Percentiles rank a stretch among this genome's conserved stretches.
Conservation (phyloP, 2,329 filamentous ascomycete species). For the Tolypocladium tropicale region DNA sequence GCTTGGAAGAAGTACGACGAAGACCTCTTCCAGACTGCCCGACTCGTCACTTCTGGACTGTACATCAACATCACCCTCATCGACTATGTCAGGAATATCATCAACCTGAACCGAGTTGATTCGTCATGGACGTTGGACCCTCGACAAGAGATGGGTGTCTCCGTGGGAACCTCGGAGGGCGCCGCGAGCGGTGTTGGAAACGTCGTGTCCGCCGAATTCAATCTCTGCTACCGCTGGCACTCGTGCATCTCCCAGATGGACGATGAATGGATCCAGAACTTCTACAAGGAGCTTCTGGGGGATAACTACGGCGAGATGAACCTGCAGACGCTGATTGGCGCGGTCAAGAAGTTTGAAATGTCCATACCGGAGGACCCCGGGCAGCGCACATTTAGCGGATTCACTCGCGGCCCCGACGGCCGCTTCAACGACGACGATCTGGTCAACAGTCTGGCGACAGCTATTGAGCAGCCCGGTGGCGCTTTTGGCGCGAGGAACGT, state of each 20-base stretch:
- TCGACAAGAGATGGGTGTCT: constrained; percentile 53
- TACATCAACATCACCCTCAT: constrained; percentile 72
- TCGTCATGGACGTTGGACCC: constrained; percentile 77
- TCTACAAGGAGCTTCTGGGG: constrained; percentile 51
- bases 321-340: constrained; percentile 49
- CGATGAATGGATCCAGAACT: constrained; percentile 67
- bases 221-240: constrained; percentile 82
- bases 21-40: constrained; percentile 69
- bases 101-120: constrained; percentile 48
- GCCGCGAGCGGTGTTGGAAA: constrained; percentile 68
- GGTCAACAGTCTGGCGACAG: constrained; percentile 54
- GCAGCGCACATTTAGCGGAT: constrained; percentile 56
- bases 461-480: constrained; percentile 71
- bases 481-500: constrained; percentile 66
- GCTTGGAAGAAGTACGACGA: constrained; percentile 64
- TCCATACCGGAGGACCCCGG: constrained; percentile 54
- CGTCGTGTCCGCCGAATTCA: constrained; percentile 80
- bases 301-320: constrained; percentile 45
- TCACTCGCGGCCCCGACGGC: constrained; percentile 55
- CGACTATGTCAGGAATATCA: constrained; percentile 70
- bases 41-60: constrained; percentile 62
- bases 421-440: constrained; percentile 68
- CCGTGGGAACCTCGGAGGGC: constrained; percentile 40
- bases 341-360: constrained; percentile 52
- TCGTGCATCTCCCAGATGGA: constrained; percentile 62